Conservation (phyloP, 331 rosid genomes). For the Acacia concinna region DNA sequence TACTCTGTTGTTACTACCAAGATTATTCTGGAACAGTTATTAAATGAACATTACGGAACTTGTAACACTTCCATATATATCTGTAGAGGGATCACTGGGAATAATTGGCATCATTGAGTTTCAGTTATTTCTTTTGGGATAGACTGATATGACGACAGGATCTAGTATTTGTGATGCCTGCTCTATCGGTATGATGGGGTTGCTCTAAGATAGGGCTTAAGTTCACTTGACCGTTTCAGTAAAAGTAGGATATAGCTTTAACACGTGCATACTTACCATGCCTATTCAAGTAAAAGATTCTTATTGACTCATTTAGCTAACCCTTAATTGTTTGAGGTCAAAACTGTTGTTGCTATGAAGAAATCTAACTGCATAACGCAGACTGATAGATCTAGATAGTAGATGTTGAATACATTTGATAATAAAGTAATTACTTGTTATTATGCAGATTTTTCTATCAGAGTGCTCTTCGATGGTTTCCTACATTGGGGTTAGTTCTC, state of each 20-base stretch:
- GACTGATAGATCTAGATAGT: background rate
- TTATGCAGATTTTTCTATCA: conserved; percentile 82
- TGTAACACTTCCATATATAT: no score
- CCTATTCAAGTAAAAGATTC: no score
- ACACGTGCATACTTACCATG: no score
- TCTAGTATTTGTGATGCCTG: no score
- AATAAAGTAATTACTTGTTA: conserved; percentile 14
- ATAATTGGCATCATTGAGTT: background rate
- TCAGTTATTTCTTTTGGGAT: conserved; percentile 1
- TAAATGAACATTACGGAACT: background rate
- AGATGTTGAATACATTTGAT: conserved; percentile 14
- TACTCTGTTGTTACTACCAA: background rate
- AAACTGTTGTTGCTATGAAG: no score
- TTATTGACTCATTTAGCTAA: no score
- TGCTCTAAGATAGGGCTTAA: no score
- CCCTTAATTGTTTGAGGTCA: no score
- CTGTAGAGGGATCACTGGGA: background rate
- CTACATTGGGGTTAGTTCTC: conserved; percentile 73
- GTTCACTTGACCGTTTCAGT: no score
- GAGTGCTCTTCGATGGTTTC: conserved; percentile 93
- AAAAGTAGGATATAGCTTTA: no score
- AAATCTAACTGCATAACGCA: background rate
- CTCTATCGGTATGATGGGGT: no score
- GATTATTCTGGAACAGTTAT: conserved; percentile 9
- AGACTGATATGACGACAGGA: no score